Evolutionary conservation across 441 rosid species (phyloP).

Genomic region (Adansonia rubrostipa): DNA sequence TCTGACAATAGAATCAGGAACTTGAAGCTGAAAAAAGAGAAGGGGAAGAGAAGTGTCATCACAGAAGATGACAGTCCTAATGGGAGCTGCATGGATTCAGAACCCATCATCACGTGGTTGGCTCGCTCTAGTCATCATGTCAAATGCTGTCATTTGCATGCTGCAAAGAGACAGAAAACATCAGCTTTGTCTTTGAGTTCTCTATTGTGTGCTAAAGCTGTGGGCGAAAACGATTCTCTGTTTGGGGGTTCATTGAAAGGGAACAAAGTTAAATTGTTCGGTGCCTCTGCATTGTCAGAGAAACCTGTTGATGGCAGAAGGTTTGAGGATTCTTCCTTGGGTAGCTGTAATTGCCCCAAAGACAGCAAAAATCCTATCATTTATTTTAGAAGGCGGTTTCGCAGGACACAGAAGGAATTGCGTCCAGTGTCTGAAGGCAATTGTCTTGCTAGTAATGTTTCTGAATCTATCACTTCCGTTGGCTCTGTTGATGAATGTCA

Average conservation of each 20-base stretch:
- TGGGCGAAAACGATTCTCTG: constrained; percentile 31
- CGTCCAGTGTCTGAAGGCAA: constrained; percentile 28
- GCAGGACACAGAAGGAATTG: constrained; percentile 36
- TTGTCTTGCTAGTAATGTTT: constrained; percentile 26
- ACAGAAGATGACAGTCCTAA: constrained; percentile 57
- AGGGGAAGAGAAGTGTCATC: constrained; percentile 41
- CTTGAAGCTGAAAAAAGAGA: constrained; percentile 43
- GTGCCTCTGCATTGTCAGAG: constrained; percentile 40
- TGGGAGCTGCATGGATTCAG: constrained; percentile 73
- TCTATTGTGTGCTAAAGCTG: constrained; percentile 33
- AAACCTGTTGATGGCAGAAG: constrained; percentile 41
- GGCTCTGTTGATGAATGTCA: constrained; percentile 30
- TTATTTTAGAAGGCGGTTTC: constrained; percentile 68
- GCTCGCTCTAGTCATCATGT: constrained; percentile 62
- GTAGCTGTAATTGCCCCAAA: constrained; percentile 35
- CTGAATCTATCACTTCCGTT: constrained; percentile 32
- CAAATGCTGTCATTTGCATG: constrained; percentile 58
- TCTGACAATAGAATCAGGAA: constrained; percentile 44
- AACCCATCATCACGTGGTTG: constrained; percentile 94
- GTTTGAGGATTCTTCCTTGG: constrained; percentile 38
- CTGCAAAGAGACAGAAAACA: constrained; percentile 56
- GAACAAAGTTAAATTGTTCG: constrained; percentile 34
- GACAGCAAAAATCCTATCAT: constrained; percentile 11
- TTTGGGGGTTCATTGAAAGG: constrained; percentile 37
- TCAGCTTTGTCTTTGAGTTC: constrained; percentile 31